Conservation (phyloP, 1,284 basidiomycete genomes). For the Inonotus hispidus region DNA sequence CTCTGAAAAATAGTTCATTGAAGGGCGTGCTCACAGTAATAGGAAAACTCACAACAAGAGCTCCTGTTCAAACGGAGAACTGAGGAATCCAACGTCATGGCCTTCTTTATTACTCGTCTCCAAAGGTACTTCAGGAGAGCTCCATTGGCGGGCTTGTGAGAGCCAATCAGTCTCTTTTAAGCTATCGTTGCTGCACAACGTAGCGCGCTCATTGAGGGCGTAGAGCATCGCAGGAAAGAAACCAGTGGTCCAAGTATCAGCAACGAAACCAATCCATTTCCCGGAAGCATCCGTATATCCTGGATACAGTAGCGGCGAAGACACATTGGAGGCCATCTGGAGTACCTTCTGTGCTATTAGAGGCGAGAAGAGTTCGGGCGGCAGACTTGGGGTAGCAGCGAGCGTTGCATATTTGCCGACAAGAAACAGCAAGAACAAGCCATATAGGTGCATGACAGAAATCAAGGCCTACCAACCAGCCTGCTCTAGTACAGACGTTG, state of each 20-base stretch:
- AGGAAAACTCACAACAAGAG: conserved; percentile 21
- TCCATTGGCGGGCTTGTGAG: conserved; percentile 20
- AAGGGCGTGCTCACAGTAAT: background rate
- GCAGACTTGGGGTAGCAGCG: background rate
- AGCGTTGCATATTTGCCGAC: background rate
- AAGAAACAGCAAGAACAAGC: background rate
- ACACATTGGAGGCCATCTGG: conserved; percentile 14
- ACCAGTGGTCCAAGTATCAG: conserved; percentile 23
- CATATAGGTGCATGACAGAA: background rate
- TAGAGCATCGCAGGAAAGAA: conserved; percentile 25
- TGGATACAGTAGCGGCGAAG: conserved; percentile 19
- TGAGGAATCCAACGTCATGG: conserved; percentile 25
- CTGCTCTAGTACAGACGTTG: too few relatives aligned
- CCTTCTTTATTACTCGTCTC: conserved; percentile 19
- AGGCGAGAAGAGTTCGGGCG: conserved; percentile 19
- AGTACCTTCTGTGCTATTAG: conserved; percentile 20
- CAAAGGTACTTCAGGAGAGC: conserved; percentile 18
- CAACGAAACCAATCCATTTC: conserved; percentile 20
- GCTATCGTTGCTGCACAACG: conserved; percentile 25
- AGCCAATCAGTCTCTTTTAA: conserved; percentile 23
- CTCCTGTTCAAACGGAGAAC: conserved; percentile 24
- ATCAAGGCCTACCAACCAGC: background rate
- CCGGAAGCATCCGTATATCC: conserved; percentile 22
- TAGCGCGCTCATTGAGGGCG: conserved; percentile 20
- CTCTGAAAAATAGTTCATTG: conserved; percentile 27